These are phyloP conservation scores for Puccinellia tenuiflora DNA, from an alignment of 176 grass and related monocot species.

Conservation along the genomic window DNA sequence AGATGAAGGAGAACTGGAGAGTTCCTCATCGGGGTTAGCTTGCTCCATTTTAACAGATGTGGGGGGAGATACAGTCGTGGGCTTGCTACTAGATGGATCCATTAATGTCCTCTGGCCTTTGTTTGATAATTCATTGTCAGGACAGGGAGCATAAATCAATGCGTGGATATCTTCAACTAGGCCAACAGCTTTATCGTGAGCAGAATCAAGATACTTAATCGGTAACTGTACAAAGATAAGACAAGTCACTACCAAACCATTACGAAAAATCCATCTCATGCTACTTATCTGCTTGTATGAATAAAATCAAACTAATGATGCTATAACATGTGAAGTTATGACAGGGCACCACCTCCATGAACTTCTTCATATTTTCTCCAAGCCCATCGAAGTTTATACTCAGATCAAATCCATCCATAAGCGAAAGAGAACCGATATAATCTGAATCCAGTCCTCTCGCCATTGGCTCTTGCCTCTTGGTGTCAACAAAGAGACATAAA, in stretches of 20 bases:
- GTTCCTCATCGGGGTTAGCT: background rate
- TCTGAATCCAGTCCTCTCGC: constrained; percentile 13
- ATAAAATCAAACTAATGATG: background rate
- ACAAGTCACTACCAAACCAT: constrained; percentile 6
- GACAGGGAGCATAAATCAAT: constrained; percentile 16
- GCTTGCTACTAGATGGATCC: background rate
- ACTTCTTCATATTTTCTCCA: constrained; percentile 39
- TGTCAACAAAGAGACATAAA: constrained; percentile 6
- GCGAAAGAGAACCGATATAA: constrained; percentile 17
- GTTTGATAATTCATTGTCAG: background rate
- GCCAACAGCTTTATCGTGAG: constrained; percentile 47
- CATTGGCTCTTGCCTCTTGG: constrained; percentile 8
- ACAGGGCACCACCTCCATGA: constrained; percentile 35
- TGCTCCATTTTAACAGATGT: constrained; percentile 9
- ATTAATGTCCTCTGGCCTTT: background rate
- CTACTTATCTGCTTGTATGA: background rate
- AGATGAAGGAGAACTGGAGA: background rate
- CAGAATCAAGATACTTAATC: constrained; percentile 38
- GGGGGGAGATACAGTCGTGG: background rate
- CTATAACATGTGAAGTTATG: background rate
- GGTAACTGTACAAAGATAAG: constrained; percentile 32
- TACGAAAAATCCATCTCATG: background rate
- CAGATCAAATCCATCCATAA: constrained; percentile 31
- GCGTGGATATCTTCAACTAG: constrained; percentile 47
- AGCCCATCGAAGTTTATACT: constrained; percentile 21